These are phyloP conservation scores for Sordariomycetes sp. DNA, from an alignment of 2,329 filamentous ascomycete genomes.

Conservation along the genomic window DNA sequence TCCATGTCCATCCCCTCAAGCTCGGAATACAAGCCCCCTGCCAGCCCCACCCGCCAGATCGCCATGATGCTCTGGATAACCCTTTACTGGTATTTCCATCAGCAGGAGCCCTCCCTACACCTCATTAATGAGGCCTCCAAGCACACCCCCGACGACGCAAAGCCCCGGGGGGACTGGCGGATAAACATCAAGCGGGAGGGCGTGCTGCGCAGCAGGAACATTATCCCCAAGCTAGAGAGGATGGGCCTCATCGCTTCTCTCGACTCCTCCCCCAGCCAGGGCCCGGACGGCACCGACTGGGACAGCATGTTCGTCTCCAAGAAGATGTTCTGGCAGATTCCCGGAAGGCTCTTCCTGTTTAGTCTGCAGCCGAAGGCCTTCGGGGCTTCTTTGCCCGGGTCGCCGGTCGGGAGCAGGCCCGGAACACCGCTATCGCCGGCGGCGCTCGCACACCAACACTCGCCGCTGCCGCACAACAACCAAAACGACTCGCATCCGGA, in stretches of 20 bases:
- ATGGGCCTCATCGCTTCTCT: slow-evolving; percentile 78
- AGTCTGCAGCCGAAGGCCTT: slow-evolving; percentile 53
- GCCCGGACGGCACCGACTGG: slow-evolving; percentile 48
- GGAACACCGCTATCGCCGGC: slow-evolving; percentile 34
- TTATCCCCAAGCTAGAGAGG: slow-evolving; percentile 82
- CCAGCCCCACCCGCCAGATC: slow-evolving; percentile 76
- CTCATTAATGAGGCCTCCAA: slow-evolving; percentile 53
- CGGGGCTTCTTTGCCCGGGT: background rate
- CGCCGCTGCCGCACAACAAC: background rate
- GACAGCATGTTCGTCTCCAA: slow-evolving; percentile 71
- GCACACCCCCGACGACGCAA: slow-evolving; percentile 56
- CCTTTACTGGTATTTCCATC: slow-evolving; percentile 96
- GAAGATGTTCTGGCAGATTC: slow-evolving; percentile 84
- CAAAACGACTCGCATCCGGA: slow-evolving; percentile 19
- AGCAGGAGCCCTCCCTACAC: slow-evolving; percentile 58
- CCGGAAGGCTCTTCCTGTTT: slow-evolving; percentile 79
- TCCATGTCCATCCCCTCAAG: slow-evolving; percentile 78
- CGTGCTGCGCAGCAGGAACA: slow-evolving; percentile 72
- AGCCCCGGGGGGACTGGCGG: slow-evolving; percentile 76
- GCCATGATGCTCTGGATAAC: slow-evolving; percentile 96
- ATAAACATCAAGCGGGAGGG: slow-evolving; percentile 79
- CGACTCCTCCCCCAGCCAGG: slow-evolving; percentile 53
- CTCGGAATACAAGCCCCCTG: slow-evolving; percentile 67
- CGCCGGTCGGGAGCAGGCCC: slow-evolving; percentile 6
- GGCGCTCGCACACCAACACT: background rate